Base-by-base conservation (phyloP, 768 basidiomycete genomes). In the Leccinum longicurvipes region DNA sequence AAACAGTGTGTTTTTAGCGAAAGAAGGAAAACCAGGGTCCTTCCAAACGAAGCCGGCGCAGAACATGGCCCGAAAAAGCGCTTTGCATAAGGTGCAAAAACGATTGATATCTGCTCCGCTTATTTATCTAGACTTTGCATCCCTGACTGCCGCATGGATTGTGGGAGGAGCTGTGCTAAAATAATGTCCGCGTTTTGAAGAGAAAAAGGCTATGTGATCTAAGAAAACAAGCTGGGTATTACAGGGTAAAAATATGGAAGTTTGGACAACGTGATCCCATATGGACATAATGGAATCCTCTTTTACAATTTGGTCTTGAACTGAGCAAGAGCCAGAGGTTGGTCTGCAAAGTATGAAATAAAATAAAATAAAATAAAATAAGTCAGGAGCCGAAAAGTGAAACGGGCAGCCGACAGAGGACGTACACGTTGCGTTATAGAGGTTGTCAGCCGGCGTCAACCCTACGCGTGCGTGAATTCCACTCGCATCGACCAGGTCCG, bases 401-500 rank as follows among this genome's bases (percentile, higher is more conserved):
- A 44, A 19, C 0, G 12, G 19, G 32, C 39, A 32, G 17, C 34
- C 41, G 10, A 54, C 14, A 19, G 19, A 41, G n/a, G 7, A 69
- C 74, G 56, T 56, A 75, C 73, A 73, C 1, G 62, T 74, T 8
- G 65, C 56, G 45, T 67, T 60, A 55, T 61, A 75, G 24, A 72
- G 56, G 54, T 66, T 68, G 49, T 72, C 71, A 6, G 42, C 31
- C 2, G 73, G 70, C 6, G 66, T 64, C 7, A 64, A 25, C 7
- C 67, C 69, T 11, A 64, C 66, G 50, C 67, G 73, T 1, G 67
- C 56, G 41, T 68, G 64, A 8, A 73, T 60, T 39, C 52, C 67
- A 48, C 63, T 63, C 87, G 85, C 83, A 60, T 97, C 91, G 3
- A 97, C 91, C 92, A 96, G 91, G 48, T 83, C 81, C 0, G 88